These are phyloP conservation scores for Lactarius vividus DNA, from an alignment of 768 basidiomycete species.

Conservation along the genomic window DNA sequence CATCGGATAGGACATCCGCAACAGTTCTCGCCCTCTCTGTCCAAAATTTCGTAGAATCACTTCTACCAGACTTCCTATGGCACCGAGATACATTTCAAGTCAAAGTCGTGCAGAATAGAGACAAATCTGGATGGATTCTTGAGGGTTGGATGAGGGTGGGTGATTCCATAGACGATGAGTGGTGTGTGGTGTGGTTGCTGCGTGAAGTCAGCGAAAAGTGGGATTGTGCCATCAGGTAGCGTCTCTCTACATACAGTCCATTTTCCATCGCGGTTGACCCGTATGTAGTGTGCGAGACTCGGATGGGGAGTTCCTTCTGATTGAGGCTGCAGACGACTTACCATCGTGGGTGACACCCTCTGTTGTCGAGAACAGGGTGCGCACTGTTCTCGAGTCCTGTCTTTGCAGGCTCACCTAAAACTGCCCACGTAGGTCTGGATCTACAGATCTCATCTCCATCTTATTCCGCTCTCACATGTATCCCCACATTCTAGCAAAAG, in stretches of 20 bases:
- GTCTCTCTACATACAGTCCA: background rate
- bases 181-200: constrained; percentile 90
- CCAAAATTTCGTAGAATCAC: constrained; percentile 48
- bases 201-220: constrained; percentile 71
- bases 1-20: constrained; percentile 57
- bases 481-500: constrained; percentile 63
- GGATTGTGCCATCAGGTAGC: constrained; percentile 79
- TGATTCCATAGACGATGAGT: constrained; percentile 97
- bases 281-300: constrained; percentile 68
- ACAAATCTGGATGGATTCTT: constrained; percentile 53
- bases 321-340: constrained; percentile 89
- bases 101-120: constrained; percentile 54
- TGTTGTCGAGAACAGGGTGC: constrained; percentile 90
- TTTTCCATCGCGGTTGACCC: background rate
- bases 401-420: constrained; percentile 3
- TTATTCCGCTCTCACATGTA: constrained; percentile 75
- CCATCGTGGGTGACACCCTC: constrained; percentile 90
- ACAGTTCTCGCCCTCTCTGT: constrained; percentile 71
- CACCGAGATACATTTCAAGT: constrained; percentile 82
- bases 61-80: constrained; percentile 70
- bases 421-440: constrained; percentile 79
- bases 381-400: constrained; percentile 36
- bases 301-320: constrained; percentile 94
- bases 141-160: constrained; percentile 90
- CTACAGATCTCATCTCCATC: constrained; percentile 74